Conservation (phyloP, 805 yeast species). For the Ogataea polymorpha region DNA sequence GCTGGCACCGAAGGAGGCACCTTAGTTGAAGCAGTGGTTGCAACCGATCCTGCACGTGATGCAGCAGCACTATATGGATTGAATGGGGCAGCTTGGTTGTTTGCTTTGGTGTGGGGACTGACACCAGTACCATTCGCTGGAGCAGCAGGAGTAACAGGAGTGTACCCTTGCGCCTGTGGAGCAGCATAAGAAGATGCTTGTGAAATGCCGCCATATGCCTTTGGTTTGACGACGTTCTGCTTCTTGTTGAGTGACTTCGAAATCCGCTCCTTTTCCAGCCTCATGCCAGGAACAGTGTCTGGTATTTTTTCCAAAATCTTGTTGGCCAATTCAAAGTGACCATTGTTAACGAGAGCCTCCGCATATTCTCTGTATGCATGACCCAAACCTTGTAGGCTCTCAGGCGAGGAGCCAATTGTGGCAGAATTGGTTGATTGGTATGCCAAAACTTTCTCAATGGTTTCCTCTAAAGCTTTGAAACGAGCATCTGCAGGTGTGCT, state of each 20-base stretch:
- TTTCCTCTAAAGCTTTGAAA: conserved; percentile 72
- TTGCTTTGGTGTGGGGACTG: background rate
- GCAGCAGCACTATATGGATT: conserved; percentile 17
- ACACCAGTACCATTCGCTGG: conserved; percentile 14
- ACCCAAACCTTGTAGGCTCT: conserved; percentile 48
- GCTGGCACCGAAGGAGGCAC: conserved; percentile 5
- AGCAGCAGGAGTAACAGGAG: conserved; percentile 2
- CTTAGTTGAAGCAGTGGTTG: conserved; percentile 10
- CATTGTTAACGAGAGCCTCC: conserved; percentile 72
- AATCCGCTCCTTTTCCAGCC: conserved; percentile 75
- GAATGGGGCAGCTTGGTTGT: background rate
- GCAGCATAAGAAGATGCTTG: background rate
- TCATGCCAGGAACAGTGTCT: conserved; percentile 64
- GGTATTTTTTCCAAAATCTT: conserved; percentile 71
- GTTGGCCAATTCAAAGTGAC: conserved; percentile 78
- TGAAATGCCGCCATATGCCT: conserved; percentile 5
- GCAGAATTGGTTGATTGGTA: conserved; percentile 52
- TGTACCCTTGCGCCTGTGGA: background rate
- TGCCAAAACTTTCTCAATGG: conserved; percentile 80
- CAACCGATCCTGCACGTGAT: conserved; percentile 14
- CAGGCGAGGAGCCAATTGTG: conserved; percentile 37
- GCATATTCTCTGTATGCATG: conserved; percentile 78
- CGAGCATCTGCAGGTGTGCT: conserved; percentile 78
- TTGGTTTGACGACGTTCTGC: conserved; percentile 5
- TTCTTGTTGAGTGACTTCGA: conserved; percentile 48